Conservation (phyloP, 352 stramenopile species). For the Phytophthora sojae region DNA sequence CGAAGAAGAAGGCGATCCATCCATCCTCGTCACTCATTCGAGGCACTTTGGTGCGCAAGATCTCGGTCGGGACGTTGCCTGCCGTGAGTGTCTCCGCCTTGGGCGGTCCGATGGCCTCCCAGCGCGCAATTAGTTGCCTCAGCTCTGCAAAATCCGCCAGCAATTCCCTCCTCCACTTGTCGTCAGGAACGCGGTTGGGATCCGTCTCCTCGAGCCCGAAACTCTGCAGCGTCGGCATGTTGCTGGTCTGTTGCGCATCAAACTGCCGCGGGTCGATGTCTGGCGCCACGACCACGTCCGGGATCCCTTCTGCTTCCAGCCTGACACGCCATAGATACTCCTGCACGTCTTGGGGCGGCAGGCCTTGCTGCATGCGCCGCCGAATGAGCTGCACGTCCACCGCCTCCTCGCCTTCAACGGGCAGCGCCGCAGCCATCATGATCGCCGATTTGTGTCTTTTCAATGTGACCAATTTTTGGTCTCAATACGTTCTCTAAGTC, state of each 20-base stretch:
- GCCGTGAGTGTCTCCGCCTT: slow-evolving; percentile 34
- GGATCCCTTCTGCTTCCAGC: slow-evolving; percentile 79
- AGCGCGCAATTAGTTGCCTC: slow-evolving; percentile 73
- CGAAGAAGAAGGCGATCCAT: slow-evolving; percentile 85
- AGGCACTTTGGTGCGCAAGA: slow-evolving; percentile 68
- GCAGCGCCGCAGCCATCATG: slow-evolving; percentile 80
- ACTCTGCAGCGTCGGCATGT: slow-evolving; percentile 72
- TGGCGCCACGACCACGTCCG: slow-evolving; percentile 77
- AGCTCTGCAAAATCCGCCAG: slow-evolving; percentile 84
- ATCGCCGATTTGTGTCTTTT: slow-evolving; percentile 25
- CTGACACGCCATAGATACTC: slow-evolving; percentile 89
- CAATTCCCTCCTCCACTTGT: slow-evolving; percentile 64
- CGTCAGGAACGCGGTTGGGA: slow-evolving; percentile 33
- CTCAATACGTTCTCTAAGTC: slow-evolving; percentile 7
- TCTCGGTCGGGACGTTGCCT: slow-evolving; percentile 16
- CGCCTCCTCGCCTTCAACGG: slow-evolving; percentile 56
- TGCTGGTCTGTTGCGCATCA: slow-evolving; percentile 69
- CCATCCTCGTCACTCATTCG: slow-evolving; percentile 82
- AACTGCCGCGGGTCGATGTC: slow-evolving; percentile 75
- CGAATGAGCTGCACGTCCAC: slow-evolving; percentile 72
- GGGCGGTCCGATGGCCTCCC: slow-evolving; percentile 72
- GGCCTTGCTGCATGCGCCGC: slow-evolving; percentile 64
- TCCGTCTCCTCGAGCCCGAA: slow-evolving; percentile 43
- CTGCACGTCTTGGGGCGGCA: slow-evolving; percentile 77
- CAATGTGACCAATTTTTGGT: slow-evolving; percentile 1